These are phyloP conservation scores for Globisporangium sylvaticum DNA, from an alignment of 352 stramenopile species.

Conservation along the genomic window DNA sequence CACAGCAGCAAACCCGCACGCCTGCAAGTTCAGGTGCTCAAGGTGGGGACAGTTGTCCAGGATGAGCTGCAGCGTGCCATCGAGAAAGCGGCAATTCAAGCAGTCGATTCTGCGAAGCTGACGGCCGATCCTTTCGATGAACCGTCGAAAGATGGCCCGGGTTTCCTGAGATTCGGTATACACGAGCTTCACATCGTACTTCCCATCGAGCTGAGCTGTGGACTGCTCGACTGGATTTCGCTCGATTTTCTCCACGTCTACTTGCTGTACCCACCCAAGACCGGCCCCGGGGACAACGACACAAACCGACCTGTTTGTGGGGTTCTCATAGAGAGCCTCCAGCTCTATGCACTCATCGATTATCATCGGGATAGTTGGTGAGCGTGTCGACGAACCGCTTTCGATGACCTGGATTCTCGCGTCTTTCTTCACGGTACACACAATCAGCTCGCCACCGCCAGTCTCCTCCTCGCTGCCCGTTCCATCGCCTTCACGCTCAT, in stretches of 20 bases:
- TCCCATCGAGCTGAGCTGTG: not conserved
- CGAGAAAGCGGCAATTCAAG: not conserved
- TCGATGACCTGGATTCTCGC: not conserved
- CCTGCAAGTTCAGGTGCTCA: not conserved
- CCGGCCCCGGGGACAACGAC: constrained; percentile 2
- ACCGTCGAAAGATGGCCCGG: not conserved
- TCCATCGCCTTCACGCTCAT: not conserved
- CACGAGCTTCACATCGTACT: constrained; percentile 6
- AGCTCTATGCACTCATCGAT: not conserved
- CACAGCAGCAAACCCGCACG: not conserved
- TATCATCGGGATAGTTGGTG: not conserved
- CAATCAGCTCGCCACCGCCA: not conserved
- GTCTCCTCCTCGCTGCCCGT: not conserved
- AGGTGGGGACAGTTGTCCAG: not conserved
- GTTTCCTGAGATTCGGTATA: not conserved
- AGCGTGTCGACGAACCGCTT: not conserved
- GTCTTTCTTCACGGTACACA: not conserved
- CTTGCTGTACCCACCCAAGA: not conserved
- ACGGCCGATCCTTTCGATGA: not conserved
- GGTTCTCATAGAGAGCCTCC: not conserved
- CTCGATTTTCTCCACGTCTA: not conserved
- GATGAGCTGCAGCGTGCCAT: not conserved
- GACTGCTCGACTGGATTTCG: not conserved
- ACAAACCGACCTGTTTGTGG: not conserved
- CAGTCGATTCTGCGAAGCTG: not conserved